Percentiles rank a stretch among this genome's conserved stretches.
phyloP scores from a whole-genome alignment of 1,284 basidiomycete genomes.

The Ustilago nuda region DNA sequence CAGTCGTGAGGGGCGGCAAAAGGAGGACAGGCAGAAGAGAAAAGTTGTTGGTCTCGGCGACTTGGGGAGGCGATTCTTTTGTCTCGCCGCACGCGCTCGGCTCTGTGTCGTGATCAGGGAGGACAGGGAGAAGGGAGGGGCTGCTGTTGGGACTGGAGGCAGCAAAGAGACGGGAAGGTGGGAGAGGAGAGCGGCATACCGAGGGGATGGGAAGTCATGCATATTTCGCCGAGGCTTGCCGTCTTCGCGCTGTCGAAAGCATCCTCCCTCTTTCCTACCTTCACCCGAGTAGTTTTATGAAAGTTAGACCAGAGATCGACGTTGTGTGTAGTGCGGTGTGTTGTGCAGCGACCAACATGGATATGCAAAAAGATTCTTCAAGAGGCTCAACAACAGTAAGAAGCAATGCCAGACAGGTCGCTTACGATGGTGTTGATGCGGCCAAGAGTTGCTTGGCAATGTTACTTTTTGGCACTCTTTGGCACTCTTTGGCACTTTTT shows the following conservation, averaged over 20 bases:
- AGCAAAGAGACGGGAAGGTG: neutral
- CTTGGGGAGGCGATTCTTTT: constrained; percentile 20
- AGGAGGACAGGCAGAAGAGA: neutral
- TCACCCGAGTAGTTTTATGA: neutral
- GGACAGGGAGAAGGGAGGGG: neutral
- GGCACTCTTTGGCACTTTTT: constrained; percentile 18
- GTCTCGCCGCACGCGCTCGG: neutral
- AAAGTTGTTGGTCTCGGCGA: constrained; percentile 36
- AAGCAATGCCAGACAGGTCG: neutral
- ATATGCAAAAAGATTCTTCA: neutral
- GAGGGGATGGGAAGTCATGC: constrained; percentile 25
- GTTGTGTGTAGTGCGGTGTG: neutral
- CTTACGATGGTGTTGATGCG: neutral
- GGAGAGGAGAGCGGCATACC: constrained; percentile 9
- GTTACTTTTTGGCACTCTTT: constrained; percentile 5
- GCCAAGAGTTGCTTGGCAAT: neutral
- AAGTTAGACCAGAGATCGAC: neutral
- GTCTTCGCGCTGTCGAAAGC: neutral
- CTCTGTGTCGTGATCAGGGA: neutral
- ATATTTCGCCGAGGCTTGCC: constrained; percentile 36
- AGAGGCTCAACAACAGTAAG: neutral
- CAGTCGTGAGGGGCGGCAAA: constrained; percentile 12
- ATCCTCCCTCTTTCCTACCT: neutral
- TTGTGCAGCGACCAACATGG: constrained; percentile 3
- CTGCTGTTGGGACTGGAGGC: neutral